These are phyloP conservation scores for Pseudisothecium myosuroides DNA, from an alignment of 225 moss, liverwort and hornwort species.

Conservation along the genomic window DNA sequence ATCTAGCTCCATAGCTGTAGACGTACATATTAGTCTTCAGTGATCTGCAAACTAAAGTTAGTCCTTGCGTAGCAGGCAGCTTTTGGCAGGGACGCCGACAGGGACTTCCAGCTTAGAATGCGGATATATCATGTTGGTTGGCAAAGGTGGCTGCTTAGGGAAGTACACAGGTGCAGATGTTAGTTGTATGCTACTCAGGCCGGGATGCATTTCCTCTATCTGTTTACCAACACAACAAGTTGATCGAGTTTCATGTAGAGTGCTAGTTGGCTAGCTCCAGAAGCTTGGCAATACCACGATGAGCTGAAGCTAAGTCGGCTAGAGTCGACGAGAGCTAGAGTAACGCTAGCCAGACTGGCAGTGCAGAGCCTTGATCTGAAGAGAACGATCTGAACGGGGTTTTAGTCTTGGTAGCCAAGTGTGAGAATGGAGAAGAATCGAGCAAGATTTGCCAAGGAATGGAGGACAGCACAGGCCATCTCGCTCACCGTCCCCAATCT, in stretches of 20 bases:
- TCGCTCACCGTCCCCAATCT: constrained; percentile 18
- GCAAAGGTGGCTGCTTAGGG: neutral
- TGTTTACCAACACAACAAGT: neutral
- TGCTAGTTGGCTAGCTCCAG: neutral
- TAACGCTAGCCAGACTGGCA: neutral
- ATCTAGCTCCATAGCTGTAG: neutral
- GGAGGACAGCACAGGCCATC: constrained; percentile 29
- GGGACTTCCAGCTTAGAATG: neutral
- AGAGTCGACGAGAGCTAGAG: neutral
- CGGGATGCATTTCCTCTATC: neutral
- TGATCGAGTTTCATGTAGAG: neutral
- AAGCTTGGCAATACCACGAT: neutral
- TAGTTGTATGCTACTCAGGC: too few species aligned
- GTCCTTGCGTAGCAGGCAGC: neutral
- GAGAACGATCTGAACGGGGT: neutral
- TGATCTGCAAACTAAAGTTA: neutral
- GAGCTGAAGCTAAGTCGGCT: neutral
- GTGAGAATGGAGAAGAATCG: constrained; percentile 9
- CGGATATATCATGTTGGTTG: neutral
- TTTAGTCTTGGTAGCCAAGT: neutral
- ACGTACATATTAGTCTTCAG: neutral
- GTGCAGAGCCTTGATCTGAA: neutral
- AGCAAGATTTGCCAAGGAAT: neutral
- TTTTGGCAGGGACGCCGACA: neutral
- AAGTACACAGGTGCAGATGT: neutral